These are phyloP conservation scores for Paramyrothecium roridum DNA, from an alignment of 2,329 filamentous ascomycete genomes.

Conservation along the genomic window DNA sequence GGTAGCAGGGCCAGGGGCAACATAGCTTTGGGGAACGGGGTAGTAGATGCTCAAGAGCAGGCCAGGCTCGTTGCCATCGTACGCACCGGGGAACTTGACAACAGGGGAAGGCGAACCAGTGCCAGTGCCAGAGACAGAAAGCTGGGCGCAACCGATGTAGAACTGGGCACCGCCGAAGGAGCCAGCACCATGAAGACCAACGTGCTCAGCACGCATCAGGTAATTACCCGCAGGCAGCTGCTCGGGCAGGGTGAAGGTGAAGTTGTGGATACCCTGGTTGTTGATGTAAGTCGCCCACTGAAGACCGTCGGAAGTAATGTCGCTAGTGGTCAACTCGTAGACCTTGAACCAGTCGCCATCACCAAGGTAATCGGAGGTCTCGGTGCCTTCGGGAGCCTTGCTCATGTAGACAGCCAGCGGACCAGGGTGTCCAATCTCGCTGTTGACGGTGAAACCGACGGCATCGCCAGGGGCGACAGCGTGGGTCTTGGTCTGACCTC, in stretches of 20 bases:
- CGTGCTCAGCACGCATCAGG: constrained; percentile 32
- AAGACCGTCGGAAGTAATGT: constrained; percentile 22
- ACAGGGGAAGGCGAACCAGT: constrained; percentile 19
- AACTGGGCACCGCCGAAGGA: constrained; percentile 29
- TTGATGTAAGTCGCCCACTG: constrained; percentile 27
- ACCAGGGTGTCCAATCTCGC: constrained; percentile 32
- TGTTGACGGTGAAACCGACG: constrained; percentile 36
- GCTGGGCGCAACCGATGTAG: constrained; percentile 32
- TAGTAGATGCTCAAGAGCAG: constrained; percentile 32
- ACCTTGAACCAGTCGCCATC: constrained; percentile 34
- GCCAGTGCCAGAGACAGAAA: constrained; percentile 27
- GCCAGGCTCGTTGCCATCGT: constrained; percentile 27
- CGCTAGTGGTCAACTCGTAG: constrained; percentile 25
- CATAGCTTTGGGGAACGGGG: constrained; percentile 27
- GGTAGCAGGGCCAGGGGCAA: constrained; percentile 24
- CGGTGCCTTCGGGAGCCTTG: constrained; percentile 26
- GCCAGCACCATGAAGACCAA: constrained; percentile 29
- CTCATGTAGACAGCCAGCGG: constrained; percentile 33
- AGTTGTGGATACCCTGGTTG: constrained; percentile 26
- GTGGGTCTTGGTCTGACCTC: constrained; percentile 30
- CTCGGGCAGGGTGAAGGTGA: constrained; percentile 28
- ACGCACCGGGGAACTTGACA: constrained; percentile 29
- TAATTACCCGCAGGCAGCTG: constrained; percentile 25
- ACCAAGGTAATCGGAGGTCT: constrained; percentile 25
- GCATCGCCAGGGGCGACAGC: constrained; percentile 33